These are phyloP conservation scores for Beauveria caledonica DNA, from an alignment of 2,329 filamentous ascomycete species.

Conservation along the genomic window DNA sequence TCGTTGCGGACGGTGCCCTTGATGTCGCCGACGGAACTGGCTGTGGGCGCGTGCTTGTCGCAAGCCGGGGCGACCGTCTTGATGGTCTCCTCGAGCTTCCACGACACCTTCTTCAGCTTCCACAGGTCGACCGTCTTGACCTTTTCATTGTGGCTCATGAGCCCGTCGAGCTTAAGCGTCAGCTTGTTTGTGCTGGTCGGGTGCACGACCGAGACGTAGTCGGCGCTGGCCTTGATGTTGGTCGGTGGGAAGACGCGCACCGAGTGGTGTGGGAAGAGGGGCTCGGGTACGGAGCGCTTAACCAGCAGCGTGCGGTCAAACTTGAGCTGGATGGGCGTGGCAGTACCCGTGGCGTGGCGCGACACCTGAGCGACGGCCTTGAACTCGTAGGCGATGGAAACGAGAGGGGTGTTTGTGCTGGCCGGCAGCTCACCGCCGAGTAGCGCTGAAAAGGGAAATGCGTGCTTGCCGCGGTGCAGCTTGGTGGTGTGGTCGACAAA, in stretches of 20 bases:
- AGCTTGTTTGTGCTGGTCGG: slow-evolving; percentile 77
- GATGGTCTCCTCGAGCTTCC: slow-evolving; percentile 85
- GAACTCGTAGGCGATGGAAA: slow-evolving; percentile 72
- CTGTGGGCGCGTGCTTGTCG: slow-evolving; percentile 56
- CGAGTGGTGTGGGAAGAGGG: slow-evolving; percentile 76
- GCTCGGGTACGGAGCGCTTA: slow-evolving; percentile 65
- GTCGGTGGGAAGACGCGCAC: slow-evolving; percentile 94
- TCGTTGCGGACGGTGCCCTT: slow-evolving; percentile 71
- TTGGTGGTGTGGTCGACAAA: slow-evolving; percentile 55
- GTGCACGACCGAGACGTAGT: slow-evolving; percentile 75
- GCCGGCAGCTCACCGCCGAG: slow-evolving; percentile 81
- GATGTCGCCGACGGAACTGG: slow-evolving; percentile 33
- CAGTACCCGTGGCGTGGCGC: slow-evolving; percentile 27
- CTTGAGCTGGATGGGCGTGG: slow-evolving; percentile 36
- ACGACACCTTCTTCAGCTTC: slow-evolving; percentile 85
- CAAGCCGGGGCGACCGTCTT: slow-evolving; percentile 75
- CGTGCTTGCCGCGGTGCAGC: slow-evolving; percentile 52
- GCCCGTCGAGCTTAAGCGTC: slow-evolving; percentile 75
- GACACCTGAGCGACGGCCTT: slow-evolving; percentile 56
- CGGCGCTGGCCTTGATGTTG: slow-evolving; percentile 79
- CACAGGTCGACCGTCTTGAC: slow-evolving; percentile 69
- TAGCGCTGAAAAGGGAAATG: slow-evolving; percentile 83
- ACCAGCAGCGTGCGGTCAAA: slow-evolving; percentile 63
- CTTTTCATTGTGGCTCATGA: slow-evolving; percentile 61
- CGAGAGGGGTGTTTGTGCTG: slow-evolving; percentile 65